phyloP scores from a whole-genome alignment of 2,329 filamentous ascomycete species.

The Colletotrichum chlorophyti region DNA sequence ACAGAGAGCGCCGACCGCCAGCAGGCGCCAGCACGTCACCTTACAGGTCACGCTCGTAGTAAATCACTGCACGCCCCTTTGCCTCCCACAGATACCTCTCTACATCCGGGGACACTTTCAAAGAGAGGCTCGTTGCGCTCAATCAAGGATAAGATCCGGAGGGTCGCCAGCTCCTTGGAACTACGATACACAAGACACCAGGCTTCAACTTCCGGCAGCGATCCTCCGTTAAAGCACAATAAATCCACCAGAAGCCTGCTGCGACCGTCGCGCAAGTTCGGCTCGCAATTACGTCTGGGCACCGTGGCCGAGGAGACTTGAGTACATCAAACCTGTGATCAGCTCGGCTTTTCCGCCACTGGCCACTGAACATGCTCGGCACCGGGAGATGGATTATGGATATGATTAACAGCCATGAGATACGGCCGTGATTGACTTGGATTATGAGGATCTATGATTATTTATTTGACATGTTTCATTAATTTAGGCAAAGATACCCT shows the following conservation, averaged over 20 bases:
- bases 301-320: slow-evolving; percentile 20
- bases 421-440: not conserved
- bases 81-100: not conserved
- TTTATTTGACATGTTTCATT: not conserved
- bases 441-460: not conserved
- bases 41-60: not conserved
- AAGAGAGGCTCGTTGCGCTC: slow-evolving; percentile 11
- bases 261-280: slow-evolving; percentile 2
- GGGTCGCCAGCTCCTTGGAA: slow-evolving; percentile 25
- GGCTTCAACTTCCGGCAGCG: not conserved
- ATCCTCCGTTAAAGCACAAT: slow-evolving; percentile 1
- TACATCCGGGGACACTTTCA: not conserved
- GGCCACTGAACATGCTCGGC: not conserved
- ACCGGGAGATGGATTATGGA: not conserved
- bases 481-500: not conserved
- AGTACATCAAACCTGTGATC: not conserved
- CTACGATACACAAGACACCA: slow-evolving; percentile 5
- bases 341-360: no score
- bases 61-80: not conserved
- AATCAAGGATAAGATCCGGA: slow-evolving; percentile 15
- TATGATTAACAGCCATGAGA: not conserved
- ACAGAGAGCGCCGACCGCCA: not conserved
- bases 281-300: slow-evolving; percentile 4
- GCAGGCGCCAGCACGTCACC: not conserved
- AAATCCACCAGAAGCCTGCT: slow-evolving; percentile 13